A percentile compares a stretch with the other conserved stretches of the same genome.
These are phyloP conservation scores for Curvularia eragrostidis DNA, from an alignment of 2,329 filamentous ascomycete genomes.

Conservation along the genomic window DNA sequence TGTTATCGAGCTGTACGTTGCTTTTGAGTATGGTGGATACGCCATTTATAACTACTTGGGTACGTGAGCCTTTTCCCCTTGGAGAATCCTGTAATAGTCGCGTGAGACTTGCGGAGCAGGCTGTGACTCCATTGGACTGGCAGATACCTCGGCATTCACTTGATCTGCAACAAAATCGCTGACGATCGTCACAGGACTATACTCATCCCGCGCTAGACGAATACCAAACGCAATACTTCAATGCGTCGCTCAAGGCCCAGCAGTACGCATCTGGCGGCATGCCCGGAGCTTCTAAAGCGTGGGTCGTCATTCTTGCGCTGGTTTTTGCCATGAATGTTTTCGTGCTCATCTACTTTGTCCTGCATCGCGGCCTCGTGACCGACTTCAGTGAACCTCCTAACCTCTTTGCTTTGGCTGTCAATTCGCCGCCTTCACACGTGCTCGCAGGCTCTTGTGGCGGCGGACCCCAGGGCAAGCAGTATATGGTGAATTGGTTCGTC, in stretches of 20 bases:
- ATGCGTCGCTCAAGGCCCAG: conserved; percentile 67
- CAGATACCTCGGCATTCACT: neutral
- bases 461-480: conserved; percentile 60
- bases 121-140: neutral
- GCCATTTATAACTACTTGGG: conserved; percentile 64
- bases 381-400: conserved; percentile 82
- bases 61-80: conserved; percentile 22
- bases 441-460: conserved; percentile 64
- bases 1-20: conserved; percentile 71
- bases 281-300: conserved; percentile 67
- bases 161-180: neutral
- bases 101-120: neutral
- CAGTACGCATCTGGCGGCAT: conserved; percentile 74
- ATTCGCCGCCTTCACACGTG: conserved; percentile 61
- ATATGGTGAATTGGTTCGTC: conserved; percentile 55
- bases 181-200: conserved; percentile 49
- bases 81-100: neutral
- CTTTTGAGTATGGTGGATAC: conserved; percentile 65
- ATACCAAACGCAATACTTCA: conserved; percentile 66
- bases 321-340: conserved; percentile 72
- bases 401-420: conserved; percentile 74
- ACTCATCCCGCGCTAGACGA: conserved; percentile 47
- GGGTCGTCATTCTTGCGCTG: conserved; percentile 69
- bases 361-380: conserved; percentile 69
- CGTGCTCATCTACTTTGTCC: conserved; percentile 68